A percentile compares a stretch with the other conserved stretches of the same genome.
These are phyloP conservation scores for Ogataea populi-albae DNA, from an alignment of 805 yeast species.

Conservation along the genomic window DNA sequence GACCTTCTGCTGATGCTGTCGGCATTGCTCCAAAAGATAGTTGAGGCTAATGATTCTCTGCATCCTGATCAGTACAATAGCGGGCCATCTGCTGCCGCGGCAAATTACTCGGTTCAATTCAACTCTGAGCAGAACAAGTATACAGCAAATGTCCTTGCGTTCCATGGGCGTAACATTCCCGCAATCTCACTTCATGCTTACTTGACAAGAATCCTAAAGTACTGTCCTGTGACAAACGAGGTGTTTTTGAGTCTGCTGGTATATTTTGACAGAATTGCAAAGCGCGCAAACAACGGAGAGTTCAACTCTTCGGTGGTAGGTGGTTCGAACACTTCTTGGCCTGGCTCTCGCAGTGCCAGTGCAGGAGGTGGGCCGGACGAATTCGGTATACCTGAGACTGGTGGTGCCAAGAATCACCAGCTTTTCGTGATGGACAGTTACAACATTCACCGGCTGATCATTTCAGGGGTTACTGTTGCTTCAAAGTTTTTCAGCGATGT, in stretches of 20 bases:
- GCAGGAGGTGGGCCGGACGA: slow-evolving; percentile 24
- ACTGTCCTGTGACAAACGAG: slow-evolving; percentile 98
- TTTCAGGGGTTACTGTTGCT: slow-evolving; percentile 93
- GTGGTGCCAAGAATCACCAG: slow-evolving; percentile 40
- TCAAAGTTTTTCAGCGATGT: slow-evolving; percentile 93
- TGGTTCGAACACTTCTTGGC: slow-evolving; percentile 5
- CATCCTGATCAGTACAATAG: slow-evolving; percentile 65
- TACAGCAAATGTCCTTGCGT: slow-evolving; percentile 74
- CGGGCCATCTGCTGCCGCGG: slow-evolving; percentile 24
- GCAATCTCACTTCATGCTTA: slow-evolving; percentile 92
- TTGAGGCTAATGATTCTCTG: slow-evolving; percentile 83
- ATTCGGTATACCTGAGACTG: slow-evolving; percentile 1
- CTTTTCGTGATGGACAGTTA: slow-evolving; percentile 93
- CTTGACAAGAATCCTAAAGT: slow-evolving; percentile 83
- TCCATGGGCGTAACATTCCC: slow-evolving; percentile 94
- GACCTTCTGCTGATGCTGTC: slow-evolving; percentile 83
- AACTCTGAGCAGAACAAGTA: slow-evolving; percentile 40
- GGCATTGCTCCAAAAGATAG: slow-evolving; percentile 77
- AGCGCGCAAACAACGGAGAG: slow-evolving; percentile 61
- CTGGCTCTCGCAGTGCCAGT: slow-evolving; percentile 5
- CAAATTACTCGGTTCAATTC: slow-evolving; percentile 9
- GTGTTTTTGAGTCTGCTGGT: slow-evolving; percentile 87
- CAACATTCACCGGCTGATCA: slow-evolving; percentile 90
- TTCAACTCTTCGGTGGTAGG: slow-evolving; percentile 23
- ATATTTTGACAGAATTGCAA: slow-evolving; percentile 91